Conservation (phyloP, 2,329 filamentous ascomycete genomes). For the Talaromyces sp. region DNA sequence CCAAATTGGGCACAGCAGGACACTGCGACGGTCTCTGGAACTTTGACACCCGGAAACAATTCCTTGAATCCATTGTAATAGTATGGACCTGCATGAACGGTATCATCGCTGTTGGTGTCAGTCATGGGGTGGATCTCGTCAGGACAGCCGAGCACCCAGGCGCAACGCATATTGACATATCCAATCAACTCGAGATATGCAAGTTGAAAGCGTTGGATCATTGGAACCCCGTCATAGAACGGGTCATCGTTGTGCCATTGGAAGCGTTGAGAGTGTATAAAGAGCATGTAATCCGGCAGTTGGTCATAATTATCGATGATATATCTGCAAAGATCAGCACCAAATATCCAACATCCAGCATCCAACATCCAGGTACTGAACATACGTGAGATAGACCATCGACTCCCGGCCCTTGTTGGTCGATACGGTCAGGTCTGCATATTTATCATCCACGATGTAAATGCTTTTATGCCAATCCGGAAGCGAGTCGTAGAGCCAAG, state of each 20-base stretch:
- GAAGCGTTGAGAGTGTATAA: conserved; percentile 39
- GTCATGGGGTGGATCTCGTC: conserved; percentile 47
- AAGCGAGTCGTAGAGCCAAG: conserved; percentile 39
- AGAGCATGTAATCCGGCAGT: conserved; percentile 40
- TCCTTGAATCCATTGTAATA: conserved; percentile 49
- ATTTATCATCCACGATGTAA: conserved; percentile 53
- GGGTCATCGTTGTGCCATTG: conserved; percentile 52
- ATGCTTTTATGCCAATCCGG: conserved; percentile 52
- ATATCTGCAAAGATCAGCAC: conserved; percentile 29
- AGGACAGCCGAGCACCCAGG: conserved; percentile 52
- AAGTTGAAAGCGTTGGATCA: conserved; percentile 49
- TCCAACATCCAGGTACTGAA: background rate
- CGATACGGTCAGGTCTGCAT: conserved; percentile 48
- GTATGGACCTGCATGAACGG: conserved; percentile 48
- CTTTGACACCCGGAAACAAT: conserved; percentile 42
- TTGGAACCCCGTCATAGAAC: conserved; percentile 49
- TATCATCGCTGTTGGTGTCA: conserved; percentile 38
- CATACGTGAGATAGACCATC: conserved; percentile 45
- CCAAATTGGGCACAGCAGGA: conserved; percentile 57
- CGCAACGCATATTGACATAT: conserved; percentile 54
- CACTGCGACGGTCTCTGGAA: conserved; percentile 47
- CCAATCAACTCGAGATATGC: conserved; percentile 48
- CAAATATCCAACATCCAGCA: background rate
- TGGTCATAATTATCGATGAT: conserved; percentile 43
- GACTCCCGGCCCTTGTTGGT: conserved; percentile 43